Evolutionary conservation across 2,329 filamentous ascomycete genomes (phyloP), one percentile per base, ranked within the genome.

Genomic region (Penicillium fuscoglaucum): DNA sequence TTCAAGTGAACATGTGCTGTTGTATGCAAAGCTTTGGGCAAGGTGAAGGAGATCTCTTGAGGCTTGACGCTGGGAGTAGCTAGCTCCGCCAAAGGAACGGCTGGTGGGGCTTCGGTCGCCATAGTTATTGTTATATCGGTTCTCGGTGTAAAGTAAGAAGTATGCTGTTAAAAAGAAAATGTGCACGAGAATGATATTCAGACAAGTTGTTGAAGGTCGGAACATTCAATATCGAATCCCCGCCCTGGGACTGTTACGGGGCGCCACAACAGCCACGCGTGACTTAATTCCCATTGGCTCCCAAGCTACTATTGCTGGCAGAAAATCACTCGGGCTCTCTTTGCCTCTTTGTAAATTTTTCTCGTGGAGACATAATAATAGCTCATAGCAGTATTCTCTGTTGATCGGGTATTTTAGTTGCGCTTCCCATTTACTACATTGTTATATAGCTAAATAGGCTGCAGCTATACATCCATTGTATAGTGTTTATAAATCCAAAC

Each of bases 1-100:
- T 82, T 85, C 51, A 87, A 75, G 65, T 87, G 84, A 47, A 86
- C 71, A 70, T 87, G 81, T 50, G 86, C 79, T 31, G 79, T 82
- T n/a, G 82, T 82, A 62, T 83, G 79, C 3, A 83, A 79, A 43
- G 82, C 81, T 57, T 76, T 80, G 6, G 84, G 85, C 5, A 87
- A 72, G 3, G 83, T 79, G 55, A 88, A 81, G 2, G 83, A 81
- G 47, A 87, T 74, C 66, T 87, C 80, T 49, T 83, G 70, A 1
- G 82, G 80, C 56, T 79, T 75, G 56, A 72, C 52, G 28, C 68
- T 67, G 19, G 72, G 70, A 6, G 67, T 28, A 29, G 62, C 59
- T 28, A 60, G 55, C 52, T 70, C 63, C 12, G 58, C 50, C 21
- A 66, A 59, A 21, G 66, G 59, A 9, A 59, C n/a, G 21, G 50